Conservation (phyloP, 2,329 filamentous ascomycete species). For the Diplocarpon rosae region DNA sequence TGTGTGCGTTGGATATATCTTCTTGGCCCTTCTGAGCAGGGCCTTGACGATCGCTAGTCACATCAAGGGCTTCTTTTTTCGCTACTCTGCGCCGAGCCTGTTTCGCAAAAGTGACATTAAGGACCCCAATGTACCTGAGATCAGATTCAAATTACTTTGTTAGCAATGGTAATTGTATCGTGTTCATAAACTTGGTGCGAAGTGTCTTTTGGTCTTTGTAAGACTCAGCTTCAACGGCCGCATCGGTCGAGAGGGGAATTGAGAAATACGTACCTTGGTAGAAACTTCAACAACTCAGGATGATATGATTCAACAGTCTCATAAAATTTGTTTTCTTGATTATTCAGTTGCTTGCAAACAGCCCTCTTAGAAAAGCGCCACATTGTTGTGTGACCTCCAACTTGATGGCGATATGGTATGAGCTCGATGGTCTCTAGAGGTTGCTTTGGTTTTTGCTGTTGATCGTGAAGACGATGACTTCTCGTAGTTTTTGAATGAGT, state of each 20-base stretch:
- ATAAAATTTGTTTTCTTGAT: slow-evolving; percentile 97
- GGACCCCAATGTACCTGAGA: slow-evolving; percentile 81
- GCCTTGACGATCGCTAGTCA: slow-evolving; percentile 9
- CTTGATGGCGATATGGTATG: slow-evolving; percentile 94
- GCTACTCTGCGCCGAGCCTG: slow-evolving; percentile 55
- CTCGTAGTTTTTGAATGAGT: background rate
- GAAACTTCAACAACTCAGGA: slow-evolving; percentile 77
- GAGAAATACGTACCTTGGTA: slow-evolving; percentile 57
- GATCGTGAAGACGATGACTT: slow-evolving; percentile 37
- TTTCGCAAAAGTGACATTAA: slow-evolving; percentile 93
- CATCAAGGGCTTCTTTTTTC: slow-evolving; percentile 38
- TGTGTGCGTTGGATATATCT: slow-evolving; percentile 3
- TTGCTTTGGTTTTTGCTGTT: slow-evolving; percentile 31
- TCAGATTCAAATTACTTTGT: slow-evolving; percentile 18
- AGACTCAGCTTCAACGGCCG: slow-evolving; percentile 23
- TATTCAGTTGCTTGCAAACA: slow-evolving; percentile 97
- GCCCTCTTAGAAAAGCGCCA: slow-evolving; percentile 93
- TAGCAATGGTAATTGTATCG: slow-evolving; percentile 11
- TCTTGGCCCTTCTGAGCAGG: slow-evolving; percentile 20
- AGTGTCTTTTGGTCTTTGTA: slow-evolving; percentile 10
- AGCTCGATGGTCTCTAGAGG: slow-evolving; percentile 88
- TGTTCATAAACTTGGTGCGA: slow-evolving; percentile 1
- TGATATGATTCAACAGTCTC: slow-evolving; percentile 89
- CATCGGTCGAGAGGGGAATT: slow-evolving; percentile 18
- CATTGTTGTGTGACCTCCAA: slow-evolving; percentile 90